phyloP scores from a whole-genome alignment of 106 monocot species.

The Dactylorhiza incarnata region DNA sequence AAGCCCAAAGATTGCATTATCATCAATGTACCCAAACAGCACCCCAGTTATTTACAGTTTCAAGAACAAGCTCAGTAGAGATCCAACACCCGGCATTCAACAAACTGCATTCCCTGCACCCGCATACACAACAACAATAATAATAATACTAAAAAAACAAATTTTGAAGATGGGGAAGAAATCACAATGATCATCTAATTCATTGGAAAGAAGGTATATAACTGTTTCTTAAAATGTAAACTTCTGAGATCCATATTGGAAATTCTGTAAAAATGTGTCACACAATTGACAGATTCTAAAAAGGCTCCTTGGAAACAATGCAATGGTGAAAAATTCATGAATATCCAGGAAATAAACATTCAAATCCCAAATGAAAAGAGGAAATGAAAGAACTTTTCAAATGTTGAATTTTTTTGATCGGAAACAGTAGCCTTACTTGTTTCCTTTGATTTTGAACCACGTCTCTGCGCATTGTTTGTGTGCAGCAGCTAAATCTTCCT shows the following conservation, averaged over 20 bases:
- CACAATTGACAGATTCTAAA: neutral
- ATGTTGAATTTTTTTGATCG: neutral
- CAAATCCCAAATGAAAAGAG: too few species aligned
- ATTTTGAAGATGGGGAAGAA: too few species aligned
- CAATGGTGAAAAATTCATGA: neutral
- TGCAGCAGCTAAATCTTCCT: constrained; percentile 26
- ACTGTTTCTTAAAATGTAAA: neutral
- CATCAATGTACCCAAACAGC: neutral
- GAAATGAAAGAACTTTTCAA: too few species aligned
- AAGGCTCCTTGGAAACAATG: neutral
- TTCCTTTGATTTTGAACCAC: constrained; percentile 44
- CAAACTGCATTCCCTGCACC: neutral
- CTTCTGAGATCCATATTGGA: neutral
- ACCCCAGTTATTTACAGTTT: neutral
- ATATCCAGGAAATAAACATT: neutral
- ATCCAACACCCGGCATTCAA: neutral
- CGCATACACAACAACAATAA: too few species aligned
- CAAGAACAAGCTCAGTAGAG: neutral
- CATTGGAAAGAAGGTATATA: too few species aligned
- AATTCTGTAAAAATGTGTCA: neutral
- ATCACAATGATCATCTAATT: too few species aligned
- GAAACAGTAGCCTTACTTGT: constrained; percentile 22
- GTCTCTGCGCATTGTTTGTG: constrained; percentile 41
- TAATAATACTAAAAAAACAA: too few species aligned
- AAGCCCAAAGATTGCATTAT: neutral